phyloP scores from a whole-genome alignment of 441 rosid genomes.

The Euphorbia corollata region DNA sequence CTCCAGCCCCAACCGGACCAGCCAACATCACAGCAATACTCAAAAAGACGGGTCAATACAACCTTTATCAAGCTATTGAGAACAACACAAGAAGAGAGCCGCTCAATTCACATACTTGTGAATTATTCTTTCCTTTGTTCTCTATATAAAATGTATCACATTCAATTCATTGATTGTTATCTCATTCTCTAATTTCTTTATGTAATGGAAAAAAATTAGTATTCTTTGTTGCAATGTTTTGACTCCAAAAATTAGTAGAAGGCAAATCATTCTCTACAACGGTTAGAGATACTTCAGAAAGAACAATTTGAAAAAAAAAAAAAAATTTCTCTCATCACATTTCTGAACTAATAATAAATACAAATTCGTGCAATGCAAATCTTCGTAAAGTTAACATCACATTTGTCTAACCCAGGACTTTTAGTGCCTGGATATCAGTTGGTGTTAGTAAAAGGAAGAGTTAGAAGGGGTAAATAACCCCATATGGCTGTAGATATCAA shows the following conservation, averaged over 20 bases:
- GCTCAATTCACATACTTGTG: conserved; percentile 48
- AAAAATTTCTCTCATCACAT: conserved; percentile 11
- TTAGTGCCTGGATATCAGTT: conserved; percentile 11
- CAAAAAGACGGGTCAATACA: conserved; percentile 78
- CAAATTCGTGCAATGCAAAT: conserved; percentile 19
- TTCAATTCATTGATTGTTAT: conserved; percentile 11
- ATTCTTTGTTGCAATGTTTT: too few species aligned
- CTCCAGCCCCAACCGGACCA: conserved; percentile 42
- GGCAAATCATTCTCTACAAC: background rate
- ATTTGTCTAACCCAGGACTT: background rate
- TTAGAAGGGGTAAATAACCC: conserved; percentile 4
- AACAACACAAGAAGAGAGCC: conserved; percentile 55
- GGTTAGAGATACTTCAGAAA: background rate
- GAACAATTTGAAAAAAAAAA: background rate
- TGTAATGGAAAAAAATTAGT: too few species aligned
- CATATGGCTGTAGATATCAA: conserved; percentile 26
- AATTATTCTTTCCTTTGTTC: conserved; percentile 15
- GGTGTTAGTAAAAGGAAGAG: conserved; percentile 13
- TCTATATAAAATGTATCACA: background rate
- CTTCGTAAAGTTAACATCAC: conserved; percentile 1
- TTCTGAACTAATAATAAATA: conserved; percentile 12
- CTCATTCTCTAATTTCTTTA: too few species aligned
- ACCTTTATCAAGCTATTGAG: conserved; percentile 51
- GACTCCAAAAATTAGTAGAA: too few species aligned
- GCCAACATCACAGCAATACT: conserved; percentile 66